phyloP scores from a whole-genome alignment of 306 rosid species.

The Casuarina cunninghamiana region DNA sequence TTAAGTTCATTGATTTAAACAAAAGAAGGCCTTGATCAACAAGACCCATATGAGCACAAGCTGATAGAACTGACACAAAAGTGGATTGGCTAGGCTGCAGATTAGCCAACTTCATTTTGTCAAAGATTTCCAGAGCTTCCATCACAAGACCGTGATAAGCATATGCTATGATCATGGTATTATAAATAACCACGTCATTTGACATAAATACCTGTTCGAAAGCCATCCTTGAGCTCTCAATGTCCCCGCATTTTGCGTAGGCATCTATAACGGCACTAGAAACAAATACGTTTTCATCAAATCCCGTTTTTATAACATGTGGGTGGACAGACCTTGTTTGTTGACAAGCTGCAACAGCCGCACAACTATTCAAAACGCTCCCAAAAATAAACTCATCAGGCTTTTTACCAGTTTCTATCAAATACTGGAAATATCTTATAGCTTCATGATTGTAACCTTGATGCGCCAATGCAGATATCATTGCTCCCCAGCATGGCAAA shows the following conservation, averaged over 20 bases:
- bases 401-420: slow-evolving; percentile 40
- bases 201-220: slow-evolving; percentile 31
- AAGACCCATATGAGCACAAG: slow-evolving; percentile 54
- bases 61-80: slow-evolving; percentile 50
- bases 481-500: slow-evolving; percentile 41
- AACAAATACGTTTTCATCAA: slow-evolving; percentile 41
- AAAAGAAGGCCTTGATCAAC: slow-evolving; percentile 40
- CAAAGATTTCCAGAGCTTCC: slow-evolving; percentile 43
- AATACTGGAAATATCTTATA: slow-evolving; percentile 28
- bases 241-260: slow-evolving; percentile 61
- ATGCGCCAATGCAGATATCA: slow-evolving; percentile 51
- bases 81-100: slow-evolving; percentile 55
- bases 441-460: slow-evolving; percentile 45
- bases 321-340: slow-evolving; percentile 43
- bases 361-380: slow-evolving; percentile 49
- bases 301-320: slow-evolving; percentile 47
- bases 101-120: slow-evolving; percentile 41
- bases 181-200: slow-evolving; percentile 47
- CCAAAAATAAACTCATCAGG: slow-evolving; percentile 57
- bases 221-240: slow-evolving; percentile 35
- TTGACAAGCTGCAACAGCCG: slow-evolving; percentile 39
- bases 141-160: slow-evolving; percentile 51
- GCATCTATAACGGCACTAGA: slow-evolving; percentile 59
- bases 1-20: slow-evolving; percentile 35
- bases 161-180: slow-evolving; percentile 54